These are phyloP conservation scores for Pelargonium cotyledonis DNA, from an alignment of 441 rosid species.

Conservation along the genomic window DNA sequence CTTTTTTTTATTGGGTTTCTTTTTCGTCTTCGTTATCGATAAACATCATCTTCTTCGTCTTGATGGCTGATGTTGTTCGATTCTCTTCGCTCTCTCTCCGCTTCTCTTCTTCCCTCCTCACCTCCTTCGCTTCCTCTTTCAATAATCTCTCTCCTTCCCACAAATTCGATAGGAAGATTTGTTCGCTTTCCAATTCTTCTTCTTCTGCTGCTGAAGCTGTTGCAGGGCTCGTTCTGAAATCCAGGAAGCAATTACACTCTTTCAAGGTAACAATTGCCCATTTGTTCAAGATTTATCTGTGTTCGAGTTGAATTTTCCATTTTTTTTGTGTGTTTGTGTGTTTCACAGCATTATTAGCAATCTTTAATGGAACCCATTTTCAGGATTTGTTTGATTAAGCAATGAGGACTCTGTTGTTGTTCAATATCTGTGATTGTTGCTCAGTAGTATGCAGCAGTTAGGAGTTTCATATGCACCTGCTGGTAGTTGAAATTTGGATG, in stretches of 20 bases:
- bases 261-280: constrained; percentile 38
- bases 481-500: background rate
- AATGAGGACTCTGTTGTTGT: background rate
- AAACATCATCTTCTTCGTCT: constrained; percentile 19
- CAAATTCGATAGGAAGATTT: constrained; percentile 37
- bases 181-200: constrained; percentile 25
- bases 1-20: too few relatives aligned
- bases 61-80: constrained; percentile 61
- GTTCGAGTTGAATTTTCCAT: background rate
- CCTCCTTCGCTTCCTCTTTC: constrained; percentile 35
- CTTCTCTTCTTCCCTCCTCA: constrained; percentile 29
- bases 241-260: constrained; percentile 35
- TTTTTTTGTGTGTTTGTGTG: too few relatives aligned
- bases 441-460: background rate
- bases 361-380: background rate
- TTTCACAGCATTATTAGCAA: background rate
- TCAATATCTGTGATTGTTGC: background rate
- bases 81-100: constrained; percentile 35
- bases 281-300: background rate
- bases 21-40: background rate
- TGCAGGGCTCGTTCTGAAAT: constrained; percentile 22
- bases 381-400: background rate
- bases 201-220: too few relatives aligned
- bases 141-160: constrained; percentile 34
- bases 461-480: background rate